These are phyloP conservation scores for Annulohypoxylon nitens DNA, from an alignment of 495 filamentous ascomycete species.

Conservation along the genomic window DNA sequence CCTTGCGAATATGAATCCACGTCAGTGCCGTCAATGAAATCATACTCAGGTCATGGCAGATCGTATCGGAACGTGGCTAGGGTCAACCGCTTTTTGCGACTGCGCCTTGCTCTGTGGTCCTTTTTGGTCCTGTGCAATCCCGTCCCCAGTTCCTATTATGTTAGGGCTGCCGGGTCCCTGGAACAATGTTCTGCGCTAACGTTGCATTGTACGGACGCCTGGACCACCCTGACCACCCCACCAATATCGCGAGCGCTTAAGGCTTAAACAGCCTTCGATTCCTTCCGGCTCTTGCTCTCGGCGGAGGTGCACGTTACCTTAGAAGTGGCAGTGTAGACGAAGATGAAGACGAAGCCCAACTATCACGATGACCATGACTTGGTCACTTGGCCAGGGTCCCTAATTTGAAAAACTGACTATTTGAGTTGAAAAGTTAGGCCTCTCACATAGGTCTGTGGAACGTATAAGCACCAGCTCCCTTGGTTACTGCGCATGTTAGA, in stretches of 20 bases:
- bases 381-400: too few species aligned
- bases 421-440: not conserved
- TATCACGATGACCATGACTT: not conserved
- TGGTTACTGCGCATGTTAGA: slow-evolving; percentile 22
- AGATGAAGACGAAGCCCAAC: slow-evolving; percentile 1
- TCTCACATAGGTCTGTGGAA: slow-evolving; percentile 7
- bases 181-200: slow-evolving; percentile 29
- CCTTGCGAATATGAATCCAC: slow-evolving; percentile 8
- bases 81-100: slow-evolving; percentile 10
- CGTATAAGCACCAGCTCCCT: slow-evolving; percentile 19
- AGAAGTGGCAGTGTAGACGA: not conserved
- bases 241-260: slow-evolving; percentile 15
- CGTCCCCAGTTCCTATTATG: slow-evolving; percentile 14
- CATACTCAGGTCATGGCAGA: slow-evolving; percentile 16
- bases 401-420: not conserved
- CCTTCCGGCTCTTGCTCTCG: not conserved
- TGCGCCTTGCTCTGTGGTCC: slow-evolving; percentile 33
- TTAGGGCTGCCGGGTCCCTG: slow-evolving; percentile 41
- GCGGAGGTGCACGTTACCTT: slow-evolving; percentile 20
- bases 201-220: slow-evolving; percentile 28
- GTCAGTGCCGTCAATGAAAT: slow-evolving; percentile 18
- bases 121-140: not conserved
- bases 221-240: slow-evolving; percentile 1
- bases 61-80: slow-evolving; percentile 32
- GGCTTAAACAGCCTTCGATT: slow-evolving; percentile 4